Percentiles rank a stretch among this genome's conserved stretches.
phyloP scores from a whole-genome alignment of 2,329 filamentous ascomycete genomes.

The Xylaria sp. region DNA sequence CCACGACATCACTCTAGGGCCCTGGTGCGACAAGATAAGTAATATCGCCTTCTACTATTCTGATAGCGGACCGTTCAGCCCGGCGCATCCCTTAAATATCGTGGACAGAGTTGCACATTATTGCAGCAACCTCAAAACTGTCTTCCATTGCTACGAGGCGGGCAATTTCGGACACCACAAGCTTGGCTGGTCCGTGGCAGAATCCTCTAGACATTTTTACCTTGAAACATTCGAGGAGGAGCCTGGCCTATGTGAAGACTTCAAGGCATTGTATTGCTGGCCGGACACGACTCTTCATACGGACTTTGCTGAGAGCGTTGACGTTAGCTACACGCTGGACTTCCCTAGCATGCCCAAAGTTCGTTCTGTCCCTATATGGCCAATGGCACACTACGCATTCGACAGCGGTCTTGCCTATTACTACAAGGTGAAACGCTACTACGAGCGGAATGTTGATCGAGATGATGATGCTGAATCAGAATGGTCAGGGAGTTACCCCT shows the following conservation, averaged over 20 bases:
- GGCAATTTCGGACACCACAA: background rate
- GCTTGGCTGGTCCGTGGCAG: conserved; percentile 36
- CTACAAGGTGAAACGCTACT: conserved; percentile 12
- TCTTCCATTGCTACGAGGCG: conserved; percentile 28
- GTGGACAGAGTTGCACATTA: too few species aligned
- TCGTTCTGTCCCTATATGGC: conserved; percentile 2
- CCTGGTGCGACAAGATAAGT: conserved; percentile 8
- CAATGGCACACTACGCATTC: conserved; percentile 9
- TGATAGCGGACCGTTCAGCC: too few species aligned
- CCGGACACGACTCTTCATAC: conserved; percentile 30
- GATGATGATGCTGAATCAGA: background rate
- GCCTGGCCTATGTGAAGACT: conserved; percentile 28
- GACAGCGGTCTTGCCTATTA: background rate
- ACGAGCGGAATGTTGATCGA: conserved; percentile 8
- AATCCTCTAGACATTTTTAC: conserved; percentile 31
- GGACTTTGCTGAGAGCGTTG: background rate
- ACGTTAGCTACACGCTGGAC: background rate
- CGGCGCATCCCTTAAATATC: too few species aligned
- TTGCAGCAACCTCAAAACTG: conserved; percentile 25
- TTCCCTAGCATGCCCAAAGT: background rate
- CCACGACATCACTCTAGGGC: background rate
- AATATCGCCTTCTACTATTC: conserved; percentile 31
- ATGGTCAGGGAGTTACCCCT: conserved; percentile 5
- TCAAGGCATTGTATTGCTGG: conserved; percentile 40
- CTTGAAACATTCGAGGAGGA: conserved; percentile 28